Evolutionary conservation across 2,329 filamentous ascomycete genomes (phyloP), one percentile per base, ranked within the genome.

Genomic region (Venturia nashicola): DNA sequence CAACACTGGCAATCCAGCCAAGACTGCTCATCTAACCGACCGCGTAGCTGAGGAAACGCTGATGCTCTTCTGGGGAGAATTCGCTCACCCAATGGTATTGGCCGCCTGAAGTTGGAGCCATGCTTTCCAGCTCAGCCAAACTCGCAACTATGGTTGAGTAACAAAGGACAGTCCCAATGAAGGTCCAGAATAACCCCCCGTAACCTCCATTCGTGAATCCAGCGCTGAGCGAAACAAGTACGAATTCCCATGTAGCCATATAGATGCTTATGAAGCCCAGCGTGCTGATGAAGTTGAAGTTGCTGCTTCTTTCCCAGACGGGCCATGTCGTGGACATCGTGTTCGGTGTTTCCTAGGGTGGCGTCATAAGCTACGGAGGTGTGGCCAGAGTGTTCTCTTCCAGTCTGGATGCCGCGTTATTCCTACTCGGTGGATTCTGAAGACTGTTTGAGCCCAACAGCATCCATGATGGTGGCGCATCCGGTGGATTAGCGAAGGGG

Each of bases 71-170:
- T 23, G 63, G 66, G 3, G 66, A 48, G 40, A 67, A 67, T 42
- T 67, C 65, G 42, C 48, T 64, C n/a, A 65, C 59, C 65, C 74
- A 76, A 61, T 76, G 74, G 36, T 76, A 76, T 65, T 76, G 75
- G 1, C 74, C 74, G 32, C 65, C 65, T 23, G 64, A 46, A 11
- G 64, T 65, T 12, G 65, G 64, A 3, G 63, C 65, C 65, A 67
- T 67, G 3, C 61, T 65, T 11, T 62, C 54, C 48, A 67, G 64
- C 42, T 67, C 66, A 16, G 66, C 65, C 40, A 67, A 3, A 42
- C 40, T 61, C 20, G 62, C 46, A 14, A 65, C 61, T 18, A 63
- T 55, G 16, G 54, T 51, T 23, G 36, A 57, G 16, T 62, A 57
- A 18, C 61, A 43, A 14, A 60, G 23, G 23, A 55, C 48, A 34